Evolutionary conservation across 371 early-diverging fungal species (phyloP), one percentile per base, ranked within the genome.

Genomic region (Paramicrosporidium saccamoebae): DNA sequence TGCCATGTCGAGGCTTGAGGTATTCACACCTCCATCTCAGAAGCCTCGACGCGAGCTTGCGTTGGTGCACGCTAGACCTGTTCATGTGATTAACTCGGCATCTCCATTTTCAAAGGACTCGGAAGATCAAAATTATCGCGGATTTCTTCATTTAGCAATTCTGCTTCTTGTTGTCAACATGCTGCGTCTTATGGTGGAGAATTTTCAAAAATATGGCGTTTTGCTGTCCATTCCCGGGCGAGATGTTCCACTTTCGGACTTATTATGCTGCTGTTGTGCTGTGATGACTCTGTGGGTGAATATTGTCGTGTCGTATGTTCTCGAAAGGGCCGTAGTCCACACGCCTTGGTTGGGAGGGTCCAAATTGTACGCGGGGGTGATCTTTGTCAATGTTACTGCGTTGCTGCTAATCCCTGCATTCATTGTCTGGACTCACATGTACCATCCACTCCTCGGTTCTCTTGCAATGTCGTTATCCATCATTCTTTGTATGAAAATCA

Each of bases 171-270:
- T 64, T 23, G 79, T 68, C 19, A 63, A 58, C 35, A 69, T 68
- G 29, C 39, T 73, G 21, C 64, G 78, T 5, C 48, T 77, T 19
- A 52, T 73, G 20, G 55, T 79, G 28, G 79, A 78, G 28, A 79
- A 79, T 39, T 69, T 56, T 45, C 34, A 58, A 37, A 78, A 78
- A 37, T 79, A 79, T 36, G 79, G 79, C 12, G 46, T 73, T 10
- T 46, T 78, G 12, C 48, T 78, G 27, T 47, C 48, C 21, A 31
- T 59, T 3, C 65, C 66, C 5, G 55, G 58, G 21, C 46, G 49
- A 24, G 37, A 44, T 22, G 30, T 44, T 7, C 29, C 34, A 13
- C 10, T 8, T 16, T 29, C 45, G 23, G 64, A 67, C 34, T 61
- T 52, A 39, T 34, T 42, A 16, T 32, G 44, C 19, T 46, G 46